phyloP scores from a whole-genome alignment of 1,284 basidiomycete genomes.

The Boletellus deceptivus region DNA sequence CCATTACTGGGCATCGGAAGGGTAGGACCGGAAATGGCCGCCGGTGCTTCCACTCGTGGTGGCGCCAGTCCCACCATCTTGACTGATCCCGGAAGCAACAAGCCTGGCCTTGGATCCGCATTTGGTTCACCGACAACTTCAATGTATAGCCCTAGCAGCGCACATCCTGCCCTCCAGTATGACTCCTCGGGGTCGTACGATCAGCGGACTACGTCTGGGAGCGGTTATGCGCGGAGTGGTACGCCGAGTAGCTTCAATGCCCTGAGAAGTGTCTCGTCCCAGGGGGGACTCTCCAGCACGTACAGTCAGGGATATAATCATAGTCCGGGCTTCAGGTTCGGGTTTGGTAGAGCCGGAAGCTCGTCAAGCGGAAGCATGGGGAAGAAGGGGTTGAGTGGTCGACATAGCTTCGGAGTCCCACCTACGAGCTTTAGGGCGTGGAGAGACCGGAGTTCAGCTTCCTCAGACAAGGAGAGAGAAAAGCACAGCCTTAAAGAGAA shows the following conservation, averaged over 20 bases:
- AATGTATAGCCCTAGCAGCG: slow-evolving; percentile 16
- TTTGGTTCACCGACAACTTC: slow-evolving; percentile 28
- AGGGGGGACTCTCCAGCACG: slow-evolving; percentile 28
- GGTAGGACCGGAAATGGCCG: slow-evolving; percentile 9
- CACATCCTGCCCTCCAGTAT: slow-evolving; percentile 4
- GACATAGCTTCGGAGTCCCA: slow-evolving; percentile 21
- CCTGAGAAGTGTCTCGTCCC: slow-evolving; percentile 32
- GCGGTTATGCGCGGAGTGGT: slow-evolving; percentile 26
- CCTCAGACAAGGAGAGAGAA: slow-evolving; percentile 21
- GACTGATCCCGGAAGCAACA: slow-evolving; percentile 9
- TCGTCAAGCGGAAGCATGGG: slow-evolving; percentile 19
- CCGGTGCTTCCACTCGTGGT: slow-evolving; percentile 2
- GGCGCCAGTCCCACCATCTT: slow-evolving; percentile 9
- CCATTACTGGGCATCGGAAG: slow-evolving; percentile 26
- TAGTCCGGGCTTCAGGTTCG: slow-evolving; percentile 20
- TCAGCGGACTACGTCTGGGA: slow-evolving; percentile 20
- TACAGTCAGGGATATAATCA: slow-evolving; percentile 18
- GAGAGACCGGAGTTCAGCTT: slow-evolving; percentile 22
- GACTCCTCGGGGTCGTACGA: slow-evolving; percentile 23
- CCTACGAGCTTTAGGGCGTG: slow-evolving; percentile 29
- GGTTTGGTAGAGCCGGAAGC: slow-evolving; percentile 17
- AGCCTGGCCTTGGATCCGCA: slow-evolving; percentile 26
- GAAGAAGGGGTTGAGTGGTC: slow-evolving; percentile 12
- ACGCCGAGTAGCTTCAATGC: slow-evolving; percentile 28
- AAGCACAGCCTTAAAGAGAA: slow-evolving; percentile 18